phyloP scores from a whole-genome alignment of 352 stramenopile species.

The Globisporangium heterothallicum region DNA sequence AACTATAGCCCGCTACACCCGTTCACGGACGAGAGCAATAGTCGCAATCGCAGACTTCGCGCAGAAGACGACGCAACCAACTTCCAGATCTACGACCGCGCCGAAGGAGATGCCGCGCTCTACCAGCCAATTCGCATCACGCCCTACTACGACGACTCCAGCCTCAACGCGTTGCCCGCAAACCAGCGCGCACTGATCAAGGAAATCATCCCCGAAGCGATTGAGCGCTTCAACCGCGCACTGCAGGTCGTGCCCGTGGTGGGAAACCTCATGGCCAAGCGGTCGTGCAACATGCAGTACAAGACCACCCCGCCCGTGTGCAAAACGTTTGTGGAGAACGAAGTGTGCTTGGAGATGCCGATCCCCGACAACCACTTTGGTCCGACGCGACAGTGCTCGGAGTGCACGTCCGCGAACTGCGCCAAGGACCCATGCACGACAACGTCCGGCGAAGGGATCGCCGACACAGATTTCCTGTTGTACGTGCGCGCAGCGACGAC shows the following conservation, averaged over 20 bases:
- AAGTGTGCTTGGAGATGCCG: conserved; percentile 68
- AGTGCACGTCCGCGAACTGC: conserved; percentile 39
- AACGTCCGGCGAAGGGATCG: conserved; percentile 22
- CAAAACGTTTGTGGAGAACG: conserved; percentile 39
- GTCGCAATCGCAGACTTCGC: not conserved
- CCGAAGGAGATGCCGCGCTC: conserved; percentile 18
- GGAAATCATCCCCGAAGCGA: conserved; percentile 64
- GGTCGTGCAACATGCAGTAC: conserved; percentile 54
- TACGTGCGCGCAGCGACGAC: conserved; percentile 57
- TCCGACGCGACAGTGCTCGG: conserved; percentile 32
- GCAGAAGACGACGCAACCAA: conserved; percentile 11
- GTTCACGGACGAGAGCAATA: conserved; percentile 7
- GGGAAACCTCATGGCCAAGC: conserved; percentile 53
- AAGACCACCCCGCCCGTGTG: conserved; percentile 49
- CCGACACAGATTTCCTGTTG: conserved; percentile 61
- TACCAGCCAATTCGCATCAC: conserved; percentile 64
- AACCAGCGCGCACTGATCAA: conserved; percentile 34
- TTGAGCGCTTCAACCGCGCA: conserved; percentile 43
- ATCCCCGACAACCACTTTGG: conserved; percentile 65
- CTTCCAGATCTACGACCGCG: conserved; percentile 33
- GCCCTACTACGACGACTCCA: conserved; percentile 54
- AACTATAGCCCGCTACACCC: conserved; percentile 12
- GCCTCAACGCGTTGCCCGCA: conserved; percentile 26
- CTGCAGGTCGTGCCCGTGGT: conserved; percentile 62
- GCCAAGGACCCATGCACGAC: conserved; percentile 32